A percentile compares a stretch with the other conserved stretches of the same genome.
Conservation (phyloP, 345 rosid species). For the Pseudoturritis turrita region DNA sequence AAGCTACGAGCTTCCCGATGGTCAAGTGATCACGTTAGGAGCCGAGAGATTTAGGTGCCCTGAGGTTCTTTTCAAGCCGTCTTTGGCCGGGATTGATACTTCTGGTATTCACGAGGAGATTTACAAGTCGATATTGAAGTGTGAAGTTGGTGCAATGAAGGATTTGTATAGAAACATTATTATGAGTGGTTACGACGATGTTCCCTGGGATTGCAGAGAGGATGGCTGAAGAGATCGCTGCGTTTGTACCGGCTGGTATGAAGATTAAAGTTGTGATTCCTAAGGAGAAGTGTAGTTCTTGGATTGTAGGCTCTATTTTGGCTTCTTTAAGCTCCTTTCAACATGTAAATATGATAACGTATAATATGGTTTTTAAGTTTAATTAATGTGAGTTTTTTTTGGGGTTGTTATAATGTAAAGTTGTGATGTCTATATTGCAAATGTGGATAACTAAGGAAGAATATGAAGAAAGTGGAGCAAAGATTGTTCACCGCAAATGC, state of each 20-base stretch:
- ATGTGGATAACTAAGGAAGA: neutral
- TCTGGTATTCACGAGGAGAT: conserved; percentile 56
- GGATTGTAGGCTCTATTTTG: conserved; percentile 14
- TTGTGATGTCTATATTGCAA: neutral
- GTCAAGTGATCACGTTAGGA: conserved; percentile 67
- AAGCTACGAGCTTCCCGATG: conserved; percentile 69
- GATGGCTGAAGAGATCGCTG: conserved; percentile 72
- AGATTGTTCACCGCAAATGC: neutral
- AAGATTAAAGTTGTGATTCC: conserved; percentile 1
- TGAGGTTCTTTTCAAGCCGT: conserved; percentile 73
- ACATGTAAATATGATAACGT: conserved; percentile 34
- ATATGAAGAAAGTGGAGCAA: neutral
- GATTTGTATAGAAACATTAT: conserved; percentile 55
- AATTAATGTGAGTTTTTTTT: neutral
- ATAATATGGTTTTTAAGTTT: neutral
- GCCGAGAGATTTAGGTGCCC: conserved; percentile 77
- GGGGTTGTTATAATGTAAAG: neutral
- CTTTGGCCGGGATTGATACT: conserved; percentile 65
- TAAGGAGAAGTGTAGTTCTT: conserved; percentile 7
- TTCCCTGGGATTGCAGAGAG: conserved; percentile 69
- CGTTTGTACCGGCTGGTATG: conserved; percentile 37
- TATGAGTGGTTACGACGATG: conserved; percentile 50
- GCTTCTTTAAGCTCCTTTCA: conserved; percentile 56
- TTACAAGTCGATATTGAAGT: conserved; percentile 61
- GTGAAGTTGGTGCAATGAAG: conserved; percentile 59